Base-by-base conservation (phyloP, 768 basidiomycete genomes). In the Leccinum incarnatum region DNA sequence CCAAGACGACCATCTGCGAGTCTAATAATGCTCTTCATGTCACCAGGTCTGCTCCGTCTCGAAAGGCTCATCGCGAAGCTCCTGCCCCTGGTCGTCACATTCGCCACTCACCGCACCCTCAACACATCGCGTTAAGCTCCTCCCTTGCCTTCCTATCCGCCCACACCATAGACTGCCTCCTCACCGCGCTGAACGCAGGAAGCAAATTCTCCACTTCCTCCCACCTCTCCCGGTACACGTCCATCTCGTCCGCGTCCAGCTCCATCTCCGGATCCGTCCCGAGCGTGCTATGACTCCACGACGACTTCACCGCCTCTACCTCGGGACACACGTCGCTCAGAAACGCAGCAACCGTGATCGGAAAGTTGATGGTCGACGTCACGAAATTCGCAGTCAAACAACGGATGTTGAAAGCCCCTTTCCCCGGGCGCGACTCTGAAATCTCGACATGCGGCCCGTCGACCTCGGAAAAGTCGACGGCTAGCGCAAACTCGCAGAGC, bases 291-390 rank as follows among this genome's bases (percentile, higher is more conserved):
- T 30, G n/a, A 11, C 4, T 11, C 71, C 69, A 70, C 51, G 54
- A 37, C 54, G 59, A 58, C 51, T 12, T 34, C 40, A 69, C 47
- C 19, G 9, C 9, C 29, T 52, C 45, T 36, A 69, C 9, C 27
- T 58, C 50, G 2, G 69, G 71, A 54, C 63, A 64, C n/a, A 72
- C 50, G 5, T 67, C 65, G 19, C 67, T 67, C 56, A 71, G 42
- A 34, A 73, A 73, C 54, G 65, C 65, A 7, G 69, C 67, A 0
- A 73, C 37, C 29, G 58, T 30, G 48, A 55, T 11, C 11, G 69
- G 69, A 47, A 19, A 40, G 19, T 27, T 3, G 55, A 73, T 69
- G 9, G 19, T 6, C 14, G 72, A 71, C 23, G 62, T 63, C 37
- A 64, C 59, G 19, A 69, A 71, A 12, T 66, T 58, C 6, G 60